Conservation (phyloP, 148 eudicot species). For the Chenopodium quinoa region DNA sequence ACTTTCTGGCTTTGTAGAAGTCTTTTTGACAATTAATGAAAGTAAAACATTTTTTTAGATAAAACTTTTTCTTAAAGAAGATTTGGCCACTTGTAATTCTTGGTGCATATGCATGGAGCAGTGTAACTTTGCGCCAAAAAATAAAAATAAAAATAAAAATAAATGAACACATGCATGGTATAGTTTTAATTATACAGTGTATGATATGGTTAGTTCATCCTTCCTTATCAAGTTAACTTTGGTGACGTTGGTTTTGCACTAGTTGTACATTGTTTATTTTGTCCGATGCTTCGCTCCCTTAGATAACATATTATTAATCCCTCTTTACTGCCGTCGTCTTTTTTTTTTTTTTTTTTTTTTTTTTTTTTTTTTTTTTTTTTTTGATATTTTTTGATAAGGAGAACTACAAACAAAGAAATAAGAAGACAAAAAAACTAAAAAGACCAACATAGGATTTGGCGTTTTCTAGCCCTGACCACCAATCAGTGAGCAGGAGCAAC, state of each 20-base stretch:
- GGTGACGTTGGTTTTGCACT: slow-evolving; percentile 25
- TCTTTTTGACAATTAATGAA: slow-evolving; percentile 22
- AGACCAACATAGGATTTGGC: too few relatives aligned
- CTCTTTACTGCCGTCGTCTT: too few relatives aligned
- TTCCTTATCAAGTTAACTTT: slow-evolving; percentile 9
- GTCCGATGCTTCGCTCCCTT: too few relatives aligned
- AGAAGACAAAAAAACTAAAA: too few relatives aligned
- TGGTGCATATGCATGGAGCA: neutral
- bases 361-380: too few relatives aligned
- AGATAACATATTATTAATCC: too few relatives aligned
- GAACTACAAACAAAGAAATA: too few relatives aligned
- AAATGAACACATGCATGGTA: neutral
- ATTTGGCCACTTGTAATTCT: slow-evolving; percentile 14
- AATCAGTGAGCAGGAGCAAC: too few relatives aligned
- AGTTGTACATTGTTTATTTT: neutral
- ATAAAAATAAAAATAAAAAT: neutral
- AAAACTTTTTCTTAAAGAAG: slow-evolving; percentile 25
- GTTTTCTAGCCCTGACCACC: too few relatives aligned
- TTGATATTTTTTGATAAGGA: too few relatives aligned
- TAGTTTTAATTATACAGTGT: neutral
- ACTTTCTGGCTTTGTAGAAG: slow-evolving; percentile 24
- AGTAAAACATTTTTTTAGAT: neutral
- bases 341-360: too few relatives aligned
- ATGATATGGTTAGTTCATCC: neutral
- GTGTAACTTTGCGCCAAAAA: neutral